Evolutionary conservation across 2,329 filamentous ascomycete genomes (phyloP), one percentile per base, ranked within the genome.

Genomic region (Clonostachys sp.): DNA sequence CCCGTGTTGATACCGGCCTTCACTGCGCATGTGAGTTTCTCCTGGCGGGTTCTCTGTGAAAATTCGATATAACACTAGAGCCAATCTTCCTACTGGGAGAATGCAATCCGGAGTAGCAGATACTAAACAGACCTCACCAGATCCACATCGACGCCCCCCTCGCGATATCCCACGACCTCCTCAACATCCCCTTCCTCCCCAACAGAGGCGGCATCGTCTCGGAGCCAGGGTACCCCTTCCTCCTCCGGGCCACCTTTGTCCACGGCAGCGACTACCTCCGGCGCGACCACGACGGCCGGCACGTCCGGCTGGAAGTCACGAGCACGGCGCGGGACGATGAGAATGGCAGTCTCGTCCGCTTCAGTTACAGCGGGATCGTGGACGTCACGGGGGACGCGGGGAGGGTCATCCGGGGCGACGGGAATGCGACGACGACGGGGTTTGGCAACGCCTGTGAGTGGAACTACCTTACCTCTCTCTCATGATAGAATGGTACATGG

Each of bases 191-290:
- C 34, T 64, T 66, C 49, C 33, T 63, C 40, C 50, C 57, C 16
- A 49, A 55, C 41, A 51, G 58, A 12, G 62, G 63, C 43, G 62
- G 53, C 48, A 55, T 72, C 41, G 50, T 57, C 39, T 71, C 69
- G 20, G 64, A 68, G 41, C 58, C 62, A 5, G 45, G 47, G 46
- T 71, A 70, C 51, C 58, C 61, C 6, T 59, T 65, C 44, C 47
- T 57, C 24, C 49, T 72, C 42, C 57, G 67, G 45, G 68, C 67
- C 34, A 57, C 56, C 24, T 67, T 71, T 47, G 47, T 64, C 44
- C 65, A 69, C 44, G 69, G 67, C 18, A 61, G 61, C 43, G 69
- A 72, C 53, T 70, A 63, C 55, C 56, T 72, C 45, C 66, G 64
- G 24, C 60, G 60, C 45, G 70, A 72, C 49, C 61, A 65, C 3